These are phyloP conservation scores for Kazachstania taianensis DNA, from an alignment of 805 yeast genomes.

Conservation along the genomic window DNA sequence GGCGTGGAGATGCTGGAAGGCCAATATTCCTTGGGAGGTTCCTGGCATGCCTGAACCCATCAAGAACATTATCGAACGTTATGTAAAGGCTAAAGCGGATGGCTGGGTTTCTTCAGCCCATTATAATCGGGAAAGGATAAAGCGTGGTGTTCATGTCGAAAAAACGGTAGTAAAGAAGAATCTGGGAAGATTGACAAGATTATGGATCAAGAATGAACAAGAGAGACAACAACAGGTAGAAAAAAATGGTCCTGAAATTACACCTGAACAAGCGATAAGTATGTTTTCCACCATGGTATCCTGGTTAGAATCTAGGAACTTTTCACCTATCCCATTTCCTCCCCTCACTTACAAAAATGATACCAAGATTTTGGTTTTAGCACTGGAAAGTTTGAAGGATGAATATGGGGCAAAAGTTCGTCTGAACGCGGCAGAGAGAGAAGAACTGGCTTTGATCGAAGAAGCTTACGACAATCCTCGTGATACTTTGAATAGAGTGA, in stretches of 20 bases:
- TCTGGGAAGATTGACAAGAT: conserved; percentile 78
- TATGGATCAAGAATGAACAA: conserved; percentile 90
- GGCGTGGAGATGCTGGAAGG: conserved; percentile 99
- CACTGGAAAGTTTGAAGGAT: conserved; percentile 81
- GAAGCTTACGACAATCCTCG: conserved; percentile 97
- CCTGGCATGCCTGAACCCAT: conserved; percentile 93
- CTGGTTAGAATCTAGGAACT: conserved; percentile 80
- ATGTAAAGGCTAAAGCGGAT: conserved; percentile 90
- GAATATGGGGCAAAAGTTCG: conserved; percentile 65
- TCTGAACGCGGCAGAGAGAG: conserved; percentile 77
- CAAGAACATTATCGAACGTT: conserved; percentile 75
- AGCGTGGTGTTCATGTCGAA: conserved; percentile 85
- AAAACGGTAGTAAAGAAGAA: conserved; percentile 91
- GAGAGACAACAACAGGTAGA: conserved; percentile 73
- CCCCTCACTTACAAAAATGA: conserved; percentile 88
- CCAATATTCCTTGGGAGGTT: conserved; percentile 95
- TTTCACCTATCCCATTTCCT: conserved; percentile 87
- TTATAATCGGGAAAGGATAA: conserved; percentile 78
- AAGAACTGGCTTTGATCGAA: conserved; percentile 86
- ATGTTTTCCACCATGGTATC: conserved; percentile 79
- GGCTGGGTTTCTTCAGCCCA: conserved; percentile 95
- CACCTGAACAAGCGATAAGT: conserved; percentile 81
- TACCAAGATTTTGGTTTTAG: conserved; percentile 78
- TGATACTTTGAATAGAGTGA: conserved; percentile 77
- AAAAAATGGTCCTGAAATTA: conserved; percentile 76